Base-by-base conservation (phyloP, 805 yeast species). In the Lipomyces orientalis region DNA sequence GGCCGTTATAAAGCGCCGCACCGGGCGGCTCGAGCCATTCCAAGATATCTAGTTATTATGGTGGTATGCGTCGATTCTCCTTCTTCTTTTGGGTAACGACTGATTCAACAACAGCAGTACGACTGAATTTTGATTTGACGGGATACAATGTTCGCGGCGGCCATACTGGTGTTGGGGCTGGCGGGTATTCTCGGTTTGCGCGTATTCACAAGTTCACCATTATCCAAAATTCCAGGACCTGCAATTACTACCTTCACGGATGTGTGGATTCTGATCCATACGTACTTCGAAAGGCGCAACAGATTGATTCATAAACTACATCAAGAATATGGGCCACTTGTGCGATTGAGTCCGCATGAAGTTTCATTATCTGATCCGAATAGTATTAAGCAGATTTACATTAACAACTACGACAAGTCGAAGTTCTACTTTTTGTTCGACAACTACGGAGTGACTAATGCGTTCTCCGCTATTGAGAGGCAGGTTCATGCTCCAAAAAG, bases 341-440 rank as follows among this genome's bases (percentile, higher is more conserved):
- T 89, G 4, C 79, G 89, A 29, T 76, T 89, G 14, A 82, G 87
- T 0, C 92, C 93, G 1, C 77, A 79, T 31, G 92, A 88, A 71
- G 79, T 89, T 22, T 87, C 89, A 60, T 82, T 89, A 57, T 81
- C 85, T 57, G 86, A 87, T 61, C 73, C 81, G 4, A 81, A 81
- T 58, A 84, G 80, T 68, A 70, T 88, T 54, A 84, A 83, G 70
- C 86, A 86, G 55, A 82, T 89, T 25, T 90, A 89, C 75, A 82
- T 81, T 66, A 77, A 80, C 79, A 89, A 79, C 79, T 83, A 79
- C 83, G 90, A 79, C 81, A 89, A 80, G 64, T 78, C 87, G 0
- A 67, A 75, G 5, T 89, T 88, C 76, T 89, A 89, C 74, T 83
- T 82, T 19, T 86, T 87, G 67, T 89, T 88, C 75, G 79, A 82